Evolutionary conservation across 192 early-diverging fungal species (phyloP).

Genomic region (Ambispora gerdemannii): DNA sequence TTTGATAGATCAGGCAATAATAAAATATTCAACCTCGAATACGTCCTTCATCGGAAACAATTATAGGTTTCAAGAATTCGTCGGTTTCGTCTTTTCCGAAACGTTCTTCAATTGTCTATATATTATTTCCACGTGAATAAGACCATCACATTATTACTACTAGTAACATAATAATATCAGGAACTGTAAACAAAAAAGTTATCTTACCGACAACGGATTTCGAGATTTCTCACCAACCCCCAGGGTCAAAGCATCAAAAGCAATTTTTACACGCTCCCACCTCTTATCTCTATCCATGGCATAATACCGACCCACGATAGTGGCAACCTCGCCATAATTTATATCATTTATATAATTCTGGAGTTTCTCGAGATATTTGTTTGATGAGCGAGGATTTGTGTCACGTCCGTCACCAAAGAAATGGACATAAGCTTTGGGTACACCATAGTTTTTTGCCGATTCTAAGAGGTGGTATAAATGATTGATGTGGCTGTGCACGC

Average conservation of each 20-base stretch:
- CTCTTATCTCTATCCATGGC: conserved; percentile 99
- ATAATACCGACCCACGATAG: conserved; percentile 95
- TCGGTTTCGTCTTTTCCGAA: conserved; percentile 93
- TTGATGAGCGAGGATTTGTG: conserved; percentile 84
- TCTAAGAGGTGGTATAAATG: conserved; percentile 83
- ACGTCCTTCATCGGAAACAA: conserved; percentile 72
- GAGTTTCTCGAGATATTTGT: conserved; percentile 77
- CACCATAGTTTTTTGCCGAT: conserved; percentile 78
- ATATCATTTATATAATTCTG: conserved; percentile 59
- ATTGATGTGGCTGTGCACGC: conserved; percentile 94
- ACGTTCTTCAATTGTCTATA: conserved; percentile 77
- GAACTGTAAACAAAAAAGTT: neutral
- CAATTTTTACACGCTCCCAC: conserved; percentile 97
- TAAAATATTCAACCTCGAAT: conserved; percentile 46
- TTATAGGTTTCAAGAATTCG: conserved; percentile 99
- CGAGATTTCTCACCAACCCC: conserved; percentile 70
- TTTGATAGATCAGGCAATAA: too few relatives aligned
- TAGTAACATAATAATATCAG: neutral
- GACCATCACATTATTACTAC: neutral
- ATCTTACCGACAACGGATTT: conserved; percentile 56
- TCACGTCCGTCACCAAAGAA: conserved; percentile 98
- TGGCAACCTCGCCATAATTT: conserved; percentile 86
- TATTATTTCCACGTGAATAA: too few relatives aligned
- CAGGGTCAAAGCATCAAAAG: conserved; percentile 85
- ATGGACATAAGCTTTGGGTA: conserved; percentile 88